Evolutionary conservation across 2,329 filamentous ascomycete genomes (phyloP), one percentile per base, ranked within the genome.

Genomic region (Hypoxylon sp.): DNA sequence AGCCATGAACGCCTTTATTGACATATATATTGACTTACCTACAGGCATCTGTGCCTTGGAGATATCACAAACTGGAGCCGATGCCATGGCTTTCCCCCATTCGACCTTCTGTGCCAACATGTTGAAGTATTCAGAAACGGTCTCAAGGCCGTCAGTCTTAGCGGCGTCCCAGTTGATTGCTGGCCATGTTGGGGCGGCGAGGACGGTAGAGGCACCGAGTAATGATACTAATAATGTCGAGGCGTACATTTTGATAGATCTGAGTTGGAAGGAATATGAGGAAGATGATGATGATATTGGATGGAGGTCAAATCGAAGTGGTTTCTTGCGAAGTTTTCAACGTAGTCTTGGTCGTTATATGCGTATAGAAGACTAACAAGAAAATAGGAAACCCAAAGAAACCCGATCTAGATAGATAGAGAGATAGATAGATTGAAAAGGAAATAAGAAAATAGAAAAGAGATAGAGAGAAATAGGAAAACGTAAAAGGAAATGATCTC

Each of bases 121-220:
- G 76, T 87, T 86, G 81, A 90, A 90, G 80, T 90, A 90, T 43
- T 83, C 82, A 28, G 87, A 86, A 56, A 90, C 75, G n/a, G 82
- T 78, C 13, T 82, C 79, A 62, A 85, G 72, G 19, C 80, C 80
- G 46, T 79, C 79, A 21, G 83, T 79, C 49, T 80, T 76, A 61
- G 77, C 76, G 32, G 82, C 75, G 60, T 79, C 75, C 71, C 79
- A 67, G 69, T 82, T 82, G 69, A 84, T 74, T 10, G 79, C 75
- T 9, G 85, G 86, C 70, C 83, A 85, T 51, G 81, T 78, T 7
- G 82, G 83, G 32, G 84, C 84, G 58, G 82, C 82, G 45, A 74
- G 62, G 61, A 79, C 74, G 72, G 80, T 80, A 58, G 83, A 75
- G 64, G 82, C 81, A 78, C 80, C 79, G 70, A 86, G 78, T 66